These are phyloP conservation scores for Penicillium psychrofluorescens DNA, from an alignment of 495 filamentous ascomycete genomes.

Conservation along the genomic window DNA sequence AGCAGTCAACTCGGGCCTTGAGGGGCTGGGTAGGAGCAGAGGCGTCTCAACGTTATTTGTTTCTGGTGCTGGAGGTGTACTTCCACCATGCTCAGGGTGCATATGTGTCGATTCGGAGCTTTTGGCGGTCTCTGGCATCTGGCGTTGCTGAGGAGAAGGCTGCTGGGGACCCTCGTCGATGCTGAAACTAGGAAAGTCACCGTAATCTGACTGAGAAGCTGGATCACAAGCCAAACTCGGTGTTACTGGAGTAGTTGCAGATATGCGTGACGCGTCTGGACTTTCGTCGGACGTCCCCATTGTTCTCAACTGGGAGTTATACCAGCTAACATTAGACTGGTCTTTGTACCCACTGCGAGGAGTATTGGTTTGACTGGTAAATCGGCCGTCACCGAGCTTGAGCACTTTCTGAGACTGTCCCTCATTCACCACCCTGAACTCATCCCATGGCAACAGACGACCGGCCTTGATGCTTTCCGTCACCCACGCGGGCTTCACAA, in stretches of 20 bases:
- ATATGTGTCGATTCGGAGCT: not conserved
- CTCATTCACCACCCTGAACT: constrained; percentile 76
- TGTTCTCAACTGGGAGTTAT: constrained; percentile 59
- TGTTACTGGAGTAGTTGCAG: constrained; percentile 3
- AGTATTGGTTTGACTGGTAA: constrained; percentile 58
- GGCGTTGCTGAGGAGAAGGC: not conserved
- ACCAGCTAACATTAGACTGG: constrained; percentile 72
- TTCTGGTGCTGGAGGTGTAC: not conserved
- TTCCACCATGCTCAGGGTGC: not conserved
- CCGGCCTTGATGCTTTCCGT: constrained; percentile 80
- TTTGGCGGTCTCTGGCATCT: not conserved
- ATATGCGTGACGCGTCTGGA: not conserved
- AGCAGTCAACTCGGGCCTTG: constrained; percentile 54
- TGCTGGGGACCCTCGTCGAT: constrained; percentile 13
- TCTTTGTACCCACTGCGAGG: constrained; percentile 57
- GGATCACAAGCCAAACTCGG: not conserved
- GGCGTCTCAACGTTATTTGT: constrained; percentile 1
- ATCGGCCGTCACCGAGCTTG: constrained; percentile 62
- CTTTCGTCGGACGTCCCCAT: constrained; percentile 6
- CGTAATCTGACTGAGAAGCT: constrained; percentile 34
- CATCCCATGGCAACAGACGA: constrained; percentile 74
- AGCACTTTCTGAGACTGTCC: constrained; percentile 68
- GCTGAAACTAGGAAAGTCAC: constrained; percentile 37
- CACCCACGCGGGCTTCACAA: constrained; percentile 96
- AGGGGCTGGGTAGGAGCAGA: constrained; percentile 4